Percentiles rank a stretch among this genome's conserved stretches.
Conservation (phyloP, 140 eudicot genomes). For the Cichorium intybus region DNA sequence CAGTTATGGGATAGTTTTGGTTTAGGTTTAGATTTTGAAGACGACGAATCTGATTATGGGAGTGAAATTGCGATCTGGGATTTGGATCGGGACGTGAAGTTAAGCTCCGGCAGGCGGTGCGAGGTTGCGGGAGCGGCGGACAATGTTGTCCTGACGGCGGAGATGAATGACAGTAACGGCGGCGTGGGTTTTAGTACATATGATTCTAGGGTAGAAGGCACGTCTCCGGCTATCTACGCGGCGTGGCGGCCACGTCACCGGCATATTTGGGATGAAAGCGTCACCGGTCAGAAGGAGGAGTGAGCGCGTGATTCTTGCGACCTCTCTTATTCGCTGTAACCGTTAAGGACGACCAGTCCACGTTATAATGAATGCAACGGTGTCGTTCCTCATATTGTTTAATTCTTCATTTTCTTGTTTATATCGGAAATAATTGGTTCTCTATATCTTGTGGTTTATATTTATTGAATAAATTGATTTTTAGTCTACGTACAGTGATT, state of each 20-base stretch:
- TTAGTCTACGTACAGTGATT: neutral
- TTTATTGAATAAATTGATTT: neutral
- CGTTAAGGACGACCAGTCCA: conserved; percentile 21
- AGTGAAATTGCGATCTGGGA: conserved; percentile 49
- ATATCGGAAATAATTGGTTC: conserved; percentile 21
- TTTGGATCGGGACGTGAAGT: conserved; percentile 23
- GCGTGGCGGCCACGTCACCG: conserved; percentile 51
- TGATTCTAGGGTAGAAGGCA: conserved; percentile 42
- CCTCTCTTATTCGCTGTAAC: neutral
- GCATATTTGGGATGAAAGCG: conserved; percentile 30
- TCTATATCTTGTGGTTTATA: conserved; percentile 2
- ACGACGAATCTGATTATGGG: conserved; percentile 22
- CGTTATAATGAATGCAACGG: conserved; percentile 12
- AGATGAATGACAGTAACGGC: conserved; percentile 13
- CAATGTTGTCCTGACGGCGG: conserved; percentile 42
- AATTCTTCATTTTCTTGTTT: conserved; percentile 21
- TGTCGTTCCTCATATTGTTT: conserved; percentile 23
- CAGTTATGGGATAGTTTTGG: conserved; percentile 83
- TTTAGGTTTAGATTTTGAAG: conserved; percentile 54
- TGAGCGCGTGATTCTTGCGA: conserved; percentile 14
- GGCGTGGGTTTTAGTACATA: conserved; percentile 42
- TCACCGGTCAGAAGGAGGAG: conserved; percentile 36
- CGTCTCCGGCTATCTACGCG: conserved; percentile 44
- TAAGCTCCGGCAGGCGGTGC: conserved; percentile 29
- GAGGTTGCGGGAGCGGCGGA: conserved; percentile 39